Conservation (phyloP, 345 rosid genomes). For the Acer yangbiense region DNA sequence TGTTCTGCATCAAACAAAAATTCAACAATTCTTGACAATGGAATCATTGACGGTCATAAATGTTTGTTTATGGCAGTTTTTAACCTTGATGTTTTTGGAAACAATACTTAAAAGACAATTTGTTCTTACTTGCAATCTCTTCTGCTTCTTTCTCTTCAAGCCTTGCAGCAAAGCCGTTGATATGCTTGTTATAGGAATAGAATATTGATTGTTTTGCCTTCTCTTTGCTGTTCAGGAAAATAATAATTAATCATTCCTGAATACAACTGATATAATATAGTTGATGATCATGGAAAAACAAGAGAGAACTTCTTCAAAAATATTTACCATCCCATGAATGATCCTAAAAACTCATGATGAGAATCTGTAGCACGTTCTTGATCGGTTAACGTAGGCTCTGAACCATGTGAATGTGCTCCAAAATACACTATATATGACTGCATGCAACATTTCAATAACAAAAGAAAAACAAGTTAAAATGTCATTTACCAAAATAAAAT, state of each 20-base stretch:
- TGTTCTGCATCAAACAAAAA: too few species aligned
- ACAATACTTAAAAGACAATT: too few species aligned
- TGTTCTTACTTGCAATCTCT: slow-evolving; percentile 29
- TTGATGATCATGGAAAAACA: too few species aligned
- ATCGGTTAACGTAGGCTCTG: not conserved
- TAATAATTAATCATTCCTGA: not conserved
- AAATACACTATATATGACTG: slow-evolving; percentile 37
- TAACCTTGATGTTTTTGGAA: too few species aligned
- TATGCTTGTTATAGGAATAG: slow-evolving; percentile 32
- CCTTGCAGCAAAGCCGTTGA: slow-evolving; percentile 38
- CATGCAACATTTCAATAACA: not conserved
- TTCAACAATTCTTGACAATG: too few species aligned
- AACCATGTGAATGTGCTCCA: slow-evolving; percentile 30
- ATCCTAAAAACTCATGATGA: slow-evolving; percentile 36
- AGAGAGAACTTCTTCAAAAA: too few species aligned
- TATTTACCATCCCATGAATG: slow-evolving; percentile 39
- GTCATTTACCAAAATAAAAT: not conserved
- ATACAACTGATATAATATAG: too few species aligned
- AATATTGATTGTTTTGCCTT: slow-evolving; percentile 20
- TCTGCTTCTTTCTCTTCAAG: slow-evolving; percentile 31
- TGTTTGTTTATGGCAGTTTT: too few species aligned
- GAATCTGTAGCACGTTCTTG: slow-evolving; percentile 14
- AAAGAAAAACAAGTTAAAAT: too few species aligned
- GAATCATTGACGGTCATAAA: too few species aligned
- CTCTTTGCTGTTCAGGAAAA: slow-evolving; percentile 15